Percentiles rank a stretch among this genome's conserved stretches.
Evolutionary conservation across 192 early-diverging fungal genomes (phyloP).

Genomic region (Rhizoclosmatium globosum): DNA sequence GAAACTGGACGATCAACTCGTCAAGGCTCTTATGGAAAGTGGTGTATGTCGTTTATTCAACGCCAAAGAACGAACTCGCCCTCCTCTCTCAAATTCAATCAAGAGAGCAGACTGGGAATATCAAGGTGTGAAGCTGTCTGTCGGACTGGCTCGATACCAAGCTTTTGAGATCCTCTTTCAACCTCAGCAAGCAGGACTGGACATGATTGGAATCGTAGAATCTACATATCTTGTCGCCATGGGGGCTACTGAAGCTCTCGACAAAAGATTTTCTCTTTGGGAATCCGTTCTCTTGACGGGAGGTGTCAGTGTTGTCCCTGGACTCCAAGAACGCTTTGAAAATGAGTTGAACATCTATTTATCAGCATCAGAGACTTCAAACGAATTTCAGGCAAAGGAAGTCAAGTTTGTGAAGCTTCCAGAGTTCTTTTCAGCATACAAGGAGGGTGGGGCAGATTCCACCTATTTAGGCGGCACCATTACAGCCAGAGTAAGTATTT

Average conservation of each 20-base stretch:
- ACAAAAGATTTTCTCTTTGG: constrained; percentile 83
- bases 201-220: constrained; percentile 57
- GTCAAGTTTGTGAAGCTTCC: constrained; percentile 82
- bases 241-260: constrained; percentile 65
- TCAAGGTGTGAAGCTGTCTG: constrained; percentile 41
- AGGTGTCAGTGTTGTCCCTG: constrained; percentile 60
- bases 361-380: constrained; percentile 81
- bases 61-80: constrained; percentile 17
- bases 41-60: constrained; percentile 37
- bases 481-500: constrained; percentile 85
- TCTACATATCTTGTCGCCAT: constrained; percentile 72
- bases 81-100: constrained; percentile 10
- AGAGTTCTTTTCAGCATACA: constrained; percentile 86
- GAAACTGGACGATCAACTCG: constrained; percentile 62
- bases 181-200: constrained; percentile 59
- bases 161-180: constrained; percentile 78
- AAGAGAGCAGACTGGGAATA: constrained; percentile 38
- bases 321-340: constrained; percentile 77
- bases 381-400: constrained; percentile 86
- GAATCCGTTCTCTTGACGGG: constrained; percentile 88
- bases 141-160: constrained; percentile 68
- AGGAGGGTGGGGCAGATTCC: constrained; percentile 70
- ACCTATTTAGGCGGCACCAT: constrained; percentile 87
- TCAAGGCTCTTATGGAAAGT: constrained; percentile 38
- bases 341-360: constrained; percentile 66